Evolutionary conservation across 352 stramenopile genomes (phyloP), one percentile per base, ranked within the genome.

Genomic region (Pythium utonaiense): DNA sequence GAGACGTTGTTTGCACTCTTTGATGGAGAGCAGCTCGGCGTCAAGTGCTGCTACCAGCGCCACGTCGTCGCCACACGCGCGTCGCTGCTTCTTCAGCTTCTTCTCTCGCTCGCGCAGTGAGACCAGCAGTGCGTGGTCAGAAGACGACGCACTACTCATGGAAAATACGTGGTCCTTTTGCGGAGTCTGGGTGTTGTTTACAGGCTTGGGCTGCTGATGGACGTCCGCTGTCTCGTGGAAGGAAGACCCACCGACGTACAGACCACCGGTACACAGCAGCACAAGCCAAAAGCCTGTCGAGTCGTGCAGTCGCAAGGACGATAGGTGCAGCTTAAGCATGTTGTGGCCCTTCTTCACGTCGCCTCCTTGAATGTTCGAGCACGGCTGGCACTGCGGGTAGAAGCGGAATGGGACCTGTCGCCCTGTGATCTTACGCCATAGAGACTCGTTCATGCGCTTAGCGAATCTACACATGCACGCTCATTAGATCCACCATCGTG

Each of bases 321-420:
- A 33, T 17, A 93, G 50, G 49, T 95, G 86, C 42, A 83, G 71
- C 52, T 86, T 83, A 30, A 93, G 66, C 75, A 89, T 52, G 64
- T 74, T 69, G 78, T 80, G 59, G 58, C 61, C 80, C 48, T 83
- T 73, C 59, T 89, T 90, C 31, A 91, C 83, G 16, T 86, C 69
- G 7, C 54, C 68, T 12, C 62, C 71, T 53, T 91, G 83, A 53
- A 87, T 70, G 65, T 93, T 95, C 25, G 86, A 95, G 70, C 86
- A 95, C 38, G 73, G 61, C 47, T 88, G 74, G 53, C 86, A 95
- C 66, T 95, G 86, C 34, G 86, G 86, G 50, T 93, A 95, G 64
- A 91, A 95, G 14, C 83, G 83, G 52, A 90, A 90, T 4, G 55
- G 57, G 16, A 85, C 84, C 54, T 90, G 78, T 1, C 67, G 62